A percentile compares a stretch with the other conserved stretches of the same genome.
Conservation (phyloP, 2,329 filamentous ascomycete genomes). For the Acrodontium crateriforme region DNA sequence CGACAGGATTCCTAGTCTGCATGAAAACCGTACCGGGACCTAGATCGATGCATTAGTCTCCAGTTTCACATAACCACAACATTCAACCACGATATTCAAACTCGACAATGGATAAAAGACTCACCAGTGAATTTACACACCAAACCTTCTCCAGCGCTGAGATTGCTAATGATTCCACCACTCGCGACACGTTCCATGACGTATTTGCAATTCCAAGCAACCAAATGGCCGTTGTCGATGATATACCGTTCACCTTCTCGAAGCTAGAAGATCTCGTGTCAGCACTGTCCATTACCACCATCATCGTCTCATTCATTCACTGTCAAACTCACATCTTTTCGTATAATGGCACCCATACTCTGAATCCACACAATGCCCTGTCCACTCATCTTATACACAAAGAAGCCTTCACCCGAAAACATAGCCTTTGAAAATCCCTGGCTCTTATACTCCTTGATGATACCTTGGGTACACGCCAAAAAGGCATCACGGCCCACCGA, state of each 20-base stretch:
- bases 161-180: slow-evolving; percentile 80
- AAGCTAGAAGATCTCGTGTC: slow-evolving; percentile 24
- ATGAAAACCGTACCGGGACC: slow-evolving; percentile 80
- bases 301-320: neutral
- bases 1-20: slow-evolving; percentile 74
- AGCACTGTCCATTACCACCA: slow-evolving; percentile 1
- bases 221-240: slow-evolving; percentile 59
- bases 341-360: slow-evolving; percentile 87
- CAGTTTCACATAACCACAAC: no score
- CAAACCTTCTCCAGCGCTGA: slow-evolving; percentile 71
- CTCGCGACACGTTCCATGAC: slow-evolving; percentile 78
- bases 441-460: slow-evolving; percentile 68
- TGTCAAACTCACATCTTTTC: slow-evolving; percentile 62
- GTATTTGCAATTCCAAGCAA: slow-evolving; percentile 96
- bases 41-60: slow-evolving; percentile 1
- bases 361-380: slow-evolving; percentile 76
- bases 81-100: no score
- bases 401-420: slow-evolving; percentile 86
- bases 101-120: neutral
- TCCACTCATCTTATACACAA: slow-evolving; percentile 75
- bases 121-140: slow-evolving; percentile 79
- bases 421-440: slow-evolving; percentile 81
- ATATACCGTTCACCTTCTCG: slow-evolving; percentile 55
- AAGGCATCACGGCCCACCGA: slow-evolving; percentile 77
- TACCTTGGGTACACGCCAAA: slow-evolving; percentile 71